These are phyloP conservation scores for Penicillium sp. DNA, from an alignment of 2,329 filamentous ascomycete species.

Conservation along the genomic window DNA sequence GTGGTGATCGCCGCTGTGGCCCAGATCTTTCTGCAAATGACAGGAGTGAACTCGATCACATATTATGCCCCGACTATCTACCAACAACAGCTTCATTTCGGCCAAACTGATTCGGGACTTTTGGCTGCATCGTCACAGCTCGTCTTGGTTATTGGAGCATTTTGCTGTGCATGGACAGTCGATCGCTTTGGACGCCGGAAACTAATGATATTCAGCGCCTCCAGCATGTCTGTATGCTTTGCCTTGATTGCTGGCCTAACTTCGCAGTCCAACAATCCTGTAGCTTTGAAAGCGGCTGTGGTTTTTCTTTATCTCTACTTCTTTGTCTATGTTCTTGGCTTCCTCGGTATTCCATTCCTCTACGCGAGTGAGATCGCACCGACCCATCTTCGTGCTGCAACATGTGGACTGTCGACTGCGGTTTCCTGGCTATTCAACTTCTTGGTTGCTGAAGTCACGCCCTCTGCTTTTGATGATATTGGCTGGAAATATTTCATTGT, in stretches of 20 bases:
- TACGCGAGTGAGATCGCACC: slow-evolving; percentile 15
- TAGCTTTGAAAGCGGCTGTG: slow-evolving; percentile 11
- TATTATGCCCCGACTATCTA: too few species aligned
- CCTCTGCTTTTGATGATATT: slow-evolving; percentile 13
- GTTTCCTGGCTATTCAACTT: slow-evolving; percentile 19
- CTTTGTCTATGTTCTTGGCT: slow-evolving; percentile 17
- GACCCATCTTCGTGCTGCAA: slow-evolving; percentile 12
- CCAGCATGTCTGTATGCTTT: slow-evolving; percentile 13
- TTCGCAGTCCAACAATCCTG: slow-evolving; percentile 3
- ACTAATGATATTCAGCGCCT: slow-evolving; percentile 25
- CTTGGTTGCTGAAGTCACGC: slow-evolving; percentile 18
- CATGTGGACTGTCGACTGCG: slow-evolving; percentile 13
- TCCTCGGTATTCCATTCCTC: slow-evolving; percentile 14
- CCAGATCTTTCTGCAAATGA: too few species aligned
- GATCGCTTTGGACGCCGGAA: slow-evolving; percentile 35
- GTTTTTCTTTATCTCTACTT: slow-evolving; percentile 14
- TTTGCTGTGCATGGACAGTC: slow-evolving; percentile 13
- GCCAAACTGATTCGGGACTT: too few species aligned
- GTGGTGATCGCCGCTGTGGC: too few species aligned
- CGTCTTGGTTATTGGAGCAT: too few species aligned
- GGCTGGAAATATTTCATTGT: slow-evolving; percentile 18
- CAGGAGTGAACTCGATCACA: too few species aligned
- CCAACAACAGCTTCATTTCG: too few species aligned
- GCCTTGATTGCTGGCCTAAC: slow-evolving; percentile 9
- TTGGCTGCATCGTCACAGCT: too few species aligned